phyloP scores from a whole-genome alignment of 2,329 filamentous ascomycete species.

The Aspergillus neotritici region DNA sequence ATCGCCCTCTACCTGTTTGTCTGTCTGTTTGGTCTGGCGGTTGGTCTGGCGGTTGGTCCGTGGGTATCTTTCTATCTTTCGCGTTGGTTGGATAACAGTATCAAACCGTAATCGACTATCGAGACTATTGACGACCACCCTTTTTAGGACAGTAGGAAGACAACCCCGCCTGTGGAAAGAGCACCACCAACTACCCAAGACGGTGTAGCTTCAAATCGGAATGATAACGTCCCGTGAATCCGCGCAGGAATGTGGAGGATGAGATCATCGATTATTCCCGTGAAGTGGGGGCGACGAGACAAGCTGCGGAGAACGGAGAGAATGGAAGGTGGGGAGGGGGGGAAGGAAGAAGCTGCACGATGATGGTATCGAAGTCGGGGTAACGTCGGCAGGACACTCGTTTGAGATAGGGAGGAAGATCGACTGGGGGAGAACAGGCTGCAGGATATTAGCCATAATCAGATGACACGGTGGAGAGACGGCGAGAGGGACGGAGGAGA shows the following conservation, averaged over 20 bases:
- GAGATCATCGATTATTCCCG: background rate
- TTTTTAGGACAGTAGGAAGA: too few relatives aligned
- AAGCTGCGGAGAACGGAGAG: constrained; percentile 13
- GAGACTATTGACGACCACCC: too few relatives aligned
- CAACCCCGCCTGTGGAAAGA: too few relatives aligned
- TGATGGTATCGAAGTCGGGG: constrained; percentile 8
- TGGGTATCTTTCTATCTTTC: too few relatives aligned
- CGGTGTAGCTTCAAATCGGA: background rate
- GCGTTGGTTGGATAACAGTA: too few relatives aligned
- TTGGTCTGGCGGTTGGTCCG: too few relatives aligned
- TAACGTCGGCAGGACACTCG: constrained; percentile 12
- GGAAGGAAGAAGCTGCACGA: constrained; percentile 7
- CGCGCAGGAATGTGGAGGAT: too few relatives aligned
- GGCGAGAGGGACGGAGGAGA: background rate
- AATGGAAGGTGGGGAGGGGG: constrained; percentile 3
- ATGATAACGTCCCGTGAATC: too few relatives aligned
- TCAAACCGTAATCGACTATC: too few relatives aligned
- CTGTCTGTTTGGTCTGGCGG: background rate
- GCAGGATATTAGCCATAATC: constrained; percentile 15
- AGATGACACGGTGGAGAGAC: constrained; percentile 10
- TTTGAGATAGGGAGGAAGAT: constrained; percentile 8
- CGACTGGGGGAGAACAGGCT: constrained; percentile 11
- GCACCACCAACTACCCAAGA: background rate
- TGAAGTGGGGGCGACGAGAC: constrained; percentile 9
- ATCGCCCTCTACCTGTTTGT: constrained; percentile 9